Percentiles rank a stretch among this genome's conserved stretches.
phyloP scores from a whole-genome alignment of 2,329 filamentous ascomycete genomes.

The Fusarium zealandicum region DNA sequence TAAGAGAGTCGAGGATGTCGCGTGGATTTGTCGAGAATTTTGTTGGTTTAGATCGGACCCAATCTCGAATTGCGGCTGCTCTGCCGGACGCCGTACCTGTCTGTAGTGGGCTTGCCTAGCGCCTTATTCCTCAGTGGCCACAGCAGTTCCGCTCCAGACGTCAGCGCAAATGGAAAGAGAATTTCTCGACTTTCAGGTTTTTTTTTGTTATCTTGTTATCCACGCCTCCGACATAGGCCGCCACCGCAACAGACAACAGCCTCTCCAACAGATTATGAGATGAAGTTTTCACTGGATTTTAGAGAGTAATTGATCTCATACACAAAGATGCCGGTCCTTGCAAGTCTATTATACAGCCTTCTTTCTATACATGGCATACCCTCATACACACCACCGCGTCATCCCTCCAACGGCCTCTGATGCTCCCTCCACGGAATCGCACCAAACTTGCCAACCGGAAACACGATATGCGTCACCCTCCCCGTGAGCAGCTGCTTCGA shows the following conservation, averaged over 20 bases:
- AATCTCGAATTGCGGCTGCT: conserved; percentile 33
- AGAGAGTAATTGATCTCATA: too few species aligned
- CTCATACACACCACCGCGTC: not conserved
- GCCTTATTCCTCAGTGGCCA: conserved; percentile 28
- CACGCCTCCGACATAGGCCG: too few species aligned
- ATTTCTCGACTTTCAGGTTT: too few species aligned
- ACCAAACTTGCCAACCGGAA: conserved; percentile 68
- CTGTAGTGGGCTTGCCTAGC: conserved; percentile 20
- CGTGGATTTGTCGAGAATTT: conserved; percentile 34
- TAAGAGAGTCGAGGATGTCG: conserved; percentile 23
- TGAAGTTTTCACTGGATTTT: too few species aligned
- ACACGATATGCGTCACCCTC: conserved; percentile 74
- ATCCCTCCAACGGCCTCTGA: conserved; percentile 38
- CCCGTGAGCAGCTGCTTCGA: conserved; percentile 78
- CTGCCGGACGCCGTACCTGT: conserved; percentile 3
- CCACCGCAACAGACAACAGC: too few species aligned
- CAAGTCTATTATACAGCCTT: not conserved
- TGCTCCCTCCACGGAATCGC: conserved; percentile 65
- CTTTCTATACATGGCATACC: not conserved
- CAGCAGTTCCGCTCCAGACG: too few species aligned
- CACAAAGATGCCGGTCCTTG: too few species aligned
- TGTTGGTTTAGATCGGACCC: conserved; percentile 13
- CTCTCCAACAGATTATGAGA: too few species aligned
- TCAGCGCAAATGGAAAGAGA: too few species aligned
- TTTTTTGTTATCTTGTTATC: too few species aligned